Evolutionary conservation across 176 grass and related monocot genomes (phyloP), one percentile per base, ranked within the genome.

Genomic region (Phyllostachys edulis): DNA sequence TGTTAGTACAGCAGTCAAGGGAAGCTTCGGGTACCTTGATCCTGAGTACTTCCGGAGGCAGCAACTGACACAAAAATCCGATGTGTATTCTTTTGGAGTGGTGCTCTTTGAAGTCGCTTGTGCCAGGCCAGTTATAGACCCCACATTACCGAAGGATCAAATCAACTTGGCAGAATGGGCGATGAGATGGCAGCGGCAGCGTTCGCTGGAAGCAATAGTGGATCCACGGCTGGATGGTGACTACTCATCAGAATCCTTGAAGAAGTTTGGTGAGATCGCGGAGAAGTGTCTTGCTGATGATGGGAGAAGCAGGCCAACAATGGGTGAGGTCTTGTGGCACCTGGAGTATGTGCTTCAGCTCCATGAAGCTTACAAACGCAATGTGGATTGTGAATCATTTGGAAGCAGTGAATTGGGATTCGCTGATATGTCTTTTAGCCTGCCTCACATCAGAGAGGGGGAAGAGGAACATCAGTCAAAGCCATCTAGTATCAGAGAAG

Each of bases 81-180:
- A 98, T 83, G 96, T 98, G 15, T 98, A 98, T 40, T 98, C 96
- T 63, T 98, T 98, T 75, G 96, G 96, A 36, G 92, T 98, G 49
- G 96, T 95, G 32, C 90, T 98, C 56, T 98, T 98, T 60, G 96
- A 98, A 88, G 91, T 95, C 7, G 85, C 85, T 10, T 98, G 96
- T 85, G 93, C 87, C 40, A 90, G 96, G 65, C 87, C 96, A 15
- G 96, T 98, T 75, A 95, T 98, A 89, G 90, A 98, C 41, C 96
- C 96, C 29, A 79, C 89, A 17, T 78, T 98, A 69, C 89, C 89
- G 0, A 98, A 95, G 88, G 96, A 98, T 73, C 92, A 98, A 78
- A 98, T 93, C 63, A 98, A 98, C 68, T 84, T 98, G 84, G 93
- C 93, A 79, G 96, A 98, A 79, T 98, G 96, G 96, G 91, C 93